Evolutionary conservation across 108 stramenopile genomes (phyloP).

Genomic region (Cyclotella kingstonii): DNA sequence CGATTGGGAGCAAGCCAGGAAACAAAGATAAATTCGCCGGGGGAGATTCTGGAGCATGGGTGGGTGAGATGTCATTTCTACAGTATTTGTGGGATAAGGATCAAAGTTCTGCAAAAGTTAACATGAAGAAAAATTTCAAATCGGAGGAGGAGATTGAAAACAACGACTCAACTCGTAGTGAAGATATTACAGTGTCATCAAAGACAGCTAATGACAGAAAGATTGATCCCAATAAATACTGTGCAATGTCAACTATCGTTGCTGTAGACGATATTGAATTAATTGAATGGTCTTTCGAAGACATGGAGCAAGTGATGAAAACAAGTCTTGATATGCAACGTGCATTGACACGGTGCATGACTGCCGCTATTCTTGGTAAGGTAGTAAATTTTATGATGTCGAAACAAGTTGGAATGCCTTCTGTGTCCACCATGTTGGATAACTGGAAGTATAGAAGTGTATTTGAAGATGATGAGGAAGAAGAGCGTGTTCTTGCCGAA

Average conservation of each 20-base stretch:
- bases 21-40: slow-evolving; percentile 44
- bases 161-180: neutral
- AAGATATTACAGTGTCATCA: slow-evolving; percentile 1
- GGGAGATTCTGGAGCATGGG: slow-evolving; percentile 83
- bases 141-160: neutral
- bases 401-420: slow-evolving; percentile 16
- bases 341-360: slow-evolving; percentile 80
- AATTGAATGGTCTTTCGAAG: slow-evolving; percentile 69
- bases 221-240: neutral
- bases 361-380: slow-evolving; percentile 79
- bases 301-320: slow-evolving; percentile 72
- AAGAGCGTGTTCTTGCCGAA: no score
- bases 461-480: slow-evolving; percentile 6
- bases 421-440: slow-evolving; percentile 22
- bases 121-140: slow-evolving; percentile 8
- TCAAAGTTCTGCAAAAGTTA: slow-evolving; percentile 23
- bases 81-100: slow-evolving; percentile 55
- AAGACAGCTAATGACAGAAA: neutral
- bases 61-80: slow-evolving; percentile 84
- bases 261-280: slow-evolving; percentile 63
- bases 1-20: slow-evolving; percentile 48
- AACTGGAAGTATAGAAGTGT: slow-evolving; percentile 21
- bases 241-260: slow-evolving; percentile 60
- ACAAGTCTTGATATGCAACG: slow-evolving; percentile 62
- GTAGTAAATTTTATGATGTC: slow-evolving; percentile 79